These are phyloP conservation scores for Trichoderma cornu-damae DNA, from an alignment of 2,329 filamentous ascomycete genomes.

Conservation along the genomic window DNA sequence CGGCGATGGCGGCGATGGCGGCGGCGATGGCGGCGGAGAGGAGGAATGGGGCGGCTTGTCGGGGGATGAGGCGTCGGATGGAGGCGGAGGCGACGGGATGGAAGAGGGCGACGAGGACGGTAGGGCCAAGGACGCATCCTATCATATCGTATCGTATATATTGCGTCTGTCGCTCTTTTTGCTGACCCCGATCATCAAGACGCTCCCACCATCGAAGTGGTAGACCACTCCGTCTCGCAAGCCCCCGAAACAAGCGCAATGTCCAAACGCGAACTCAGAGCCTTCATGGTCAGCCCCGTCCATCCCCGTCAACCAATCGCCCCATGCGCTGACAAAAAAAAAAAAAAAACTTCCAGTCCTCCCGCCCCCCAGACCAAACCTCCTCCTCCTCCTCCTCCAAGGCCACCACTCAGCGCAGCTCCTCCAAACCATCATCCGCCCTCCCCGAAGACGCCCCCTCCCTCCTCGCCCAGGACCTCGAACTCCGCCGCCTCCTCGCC, in stretches of 20 bases:
- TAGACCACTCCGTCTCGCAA: conserved; percentile 51
- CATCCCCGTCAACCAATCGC: background rate
- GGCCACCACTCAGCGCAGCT: conserved; percentile 22
- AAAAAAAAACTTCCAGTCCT: conserved; percentile 36
- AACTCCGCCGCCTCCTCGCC: conserved; percentile 79
- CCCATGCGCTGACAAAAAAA: conserved; percentile 3
- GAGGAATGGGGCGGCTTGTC: conserved; percentile 30
- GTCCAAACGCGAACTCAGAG: conserved; percentile 66
- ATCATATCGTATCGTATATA: background rate
- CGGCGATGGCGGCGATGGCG: conserved; percentile 30
- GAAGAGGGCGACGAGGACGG: background rate
- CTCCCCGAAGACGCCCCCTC: conserved; percentile 55
- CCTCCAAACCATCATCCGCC: conserved; percentile 28
- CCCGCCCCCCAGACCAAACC: conserved; percentile 42
- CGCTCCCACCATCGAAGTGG: conserved; percentile 48
- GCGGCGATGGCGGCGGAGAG: conserved; percentile 24
- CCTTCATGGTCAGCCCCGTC: conserved; percentile 60
- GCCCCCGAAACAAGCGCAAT: conserved; percentile 40
- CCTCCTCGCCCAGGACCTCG: conserved; percentile 86
- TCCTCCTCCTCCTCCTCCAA: conserved; percentile 18
- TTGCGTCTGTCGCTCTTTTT: too few relatives aligned
- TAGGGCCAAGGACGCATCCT: background rate
- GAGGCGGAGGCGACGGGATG: conserved; percentile 20
- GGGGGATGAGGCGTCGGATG: background rate
- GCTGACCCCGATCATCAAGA: conserved; percentile 19